Evolutionary conservation across 768 basidiomycete genomes (phyloP).

Genomic region (Termitomyces heimii): DNA sequence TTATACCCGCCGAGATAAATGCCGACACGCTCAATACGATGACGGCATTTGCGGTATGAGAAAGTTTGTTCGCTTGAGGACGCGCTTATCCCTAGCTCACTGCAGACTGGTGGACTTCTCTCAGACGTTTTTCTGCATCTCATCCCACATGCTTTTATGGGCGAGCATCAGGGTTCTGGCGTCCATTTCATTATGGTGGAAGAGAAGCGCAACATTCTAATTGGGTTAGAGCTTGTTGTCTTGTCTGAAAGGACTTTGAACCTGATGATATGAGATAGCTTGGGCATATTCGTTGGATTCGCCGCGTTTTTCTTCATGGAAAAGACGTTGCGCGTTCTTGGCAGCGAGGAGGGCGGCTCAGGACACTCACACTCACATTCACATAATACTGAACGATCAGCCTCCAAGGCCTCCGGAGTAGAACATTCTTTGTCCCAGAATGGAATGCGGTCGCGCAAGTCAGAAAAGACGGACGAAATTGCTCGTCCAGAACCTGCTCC

Average conservation of each 20-base stretch:
- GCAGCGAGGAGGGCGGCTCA: conserved; percentile 48
- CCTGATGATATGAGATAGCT: conserved; percentile 28
- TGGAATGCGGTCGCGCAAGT: conserved; percentile 45
- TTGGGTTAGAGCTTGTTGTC: conserved; percentile 50
- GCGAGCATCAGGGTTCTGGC: conserved; percentile 69
- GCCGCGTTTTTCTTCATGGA: conserved; percentile 92
- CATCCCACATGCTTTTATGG: conserved; percentile 89
- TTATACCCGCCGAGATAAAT: conserved; percentile 87
- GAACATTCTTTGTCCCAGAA: conserved; percentile 32
- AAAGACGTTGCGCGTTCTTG: conserved; percentile 80
- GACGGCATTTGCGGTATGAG: conserved; percentile 85
- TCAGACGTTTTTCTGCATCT: conserved; percentile 93
- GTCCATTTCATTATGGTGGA: conserved; percentile 82
- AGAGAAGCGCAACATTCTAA: conserved; percentile 85
- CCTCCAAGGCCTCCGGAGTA: conserved; percentile 41
- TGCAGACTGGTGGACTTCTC: conserved; percentile 80
- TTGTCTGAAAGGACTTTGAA: not conserved
- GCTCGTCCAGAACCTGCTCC: conserved; percentile 18
- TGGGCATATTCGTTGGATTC: conserved; percentile 83
- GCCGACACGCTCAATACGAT: conserved; percentile 84
- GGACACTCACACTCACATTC: conserved; percentile 62
- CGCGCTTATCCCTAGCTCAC: conserved; percentile 5
- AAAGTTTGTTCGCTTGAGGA: not conserved
- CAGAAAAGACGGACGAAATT: conserved; percentile 21
- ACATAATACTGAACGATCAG: conserved; percentile 33